Conservation (phyloP, 2,329 filamentous ascomycete species). For the Aureobasidium leucospermi region DNA sequence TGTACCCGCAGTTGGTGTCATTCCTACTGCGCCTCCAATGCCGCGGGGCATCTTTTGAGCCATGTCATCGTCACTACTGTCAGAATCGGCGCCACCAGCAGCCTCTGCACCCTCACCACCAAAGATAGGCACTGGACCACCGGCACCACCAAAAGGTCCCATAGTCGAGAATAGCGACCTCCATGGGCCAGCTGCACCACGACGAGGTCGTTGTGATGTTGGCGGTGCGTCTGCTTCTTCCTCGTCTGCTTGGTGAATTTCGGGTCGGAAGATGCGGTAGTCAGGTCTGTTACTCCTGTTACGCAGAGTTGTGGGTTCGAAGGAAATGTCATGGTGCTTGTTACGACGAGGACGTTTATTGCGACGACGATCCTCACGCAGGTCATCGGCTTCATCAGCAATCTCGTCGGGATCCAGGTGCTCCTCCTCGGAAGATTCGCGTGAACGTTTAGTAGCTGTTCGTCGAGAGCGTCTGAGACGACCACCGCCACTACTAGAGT, state of each 20-base stretch:
- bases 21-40: constrained; percentile 55
- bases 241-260: constrained; percentile 61
- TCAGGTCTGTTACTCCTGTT: constrained; percentile 67
- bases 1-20: constrained; percentile 50
- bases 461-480: constrained; percentile 46
- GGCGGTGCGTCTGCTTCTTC: constrained; percentile 53
- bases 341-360: constrained; percentile 32
- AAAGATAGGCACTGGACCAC: constrained; percentile 63
- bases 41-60: constrained; percentile 52
- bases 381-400: constrained; percentile 52
- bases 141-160: constrained; percentile 85
- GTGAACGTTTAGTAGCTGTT: constrained; percentile 40
- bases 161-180: constrained; percentile 81
- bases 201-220: constrained; percentile 53
- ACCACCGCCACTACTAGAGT: constrained; percentile 26
- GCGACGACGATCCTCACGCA: constrained; percentile 44
- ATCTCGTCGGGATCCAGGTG: constrained; percentile 37
- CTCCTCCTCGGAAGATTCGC: constrained; percentile 26
- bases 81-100: constrained; percentile 76
- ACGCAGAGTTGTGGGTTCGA: constrained; percentile 47
- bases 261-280: constrained; percentile 77
- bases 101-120: constrained; percentile 68
- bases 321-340: constrained; percentile 22
- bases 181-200: constrained; percentile 57
- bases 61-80: constrained; percentile 93